These are phyloP conservation scores for Cryptococcus deneoformans DNA, from an alignment of 1,284 basidiomycete genomes.

Conservation along the genomic window DNA sequence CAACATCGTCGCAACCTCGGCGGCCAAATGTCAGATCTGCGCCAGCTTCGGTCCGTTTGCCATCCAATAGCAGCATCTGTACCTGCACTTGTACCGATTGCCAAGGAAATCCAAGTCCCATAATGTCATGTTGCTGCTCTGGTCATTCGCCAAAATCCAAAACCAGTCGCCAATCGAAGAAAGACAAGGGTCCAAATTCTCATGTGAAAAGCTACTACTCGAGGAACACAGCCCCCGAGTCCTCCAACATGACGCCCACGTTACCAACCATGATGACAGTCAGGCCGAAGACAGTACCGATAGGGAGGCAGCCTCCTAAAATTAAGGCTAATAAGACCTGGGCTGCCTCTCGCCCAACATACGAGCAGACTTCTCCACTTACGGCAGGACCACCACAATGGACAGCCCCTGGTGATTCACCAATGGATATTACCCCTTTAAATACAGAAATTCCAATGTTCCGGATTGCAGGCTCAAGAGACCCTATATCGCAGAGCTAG, in stretches of 20 bases:
- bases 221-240: background rate
- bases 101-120: slow-evolving; percentile 1
- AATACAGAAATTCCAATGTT: background rate
- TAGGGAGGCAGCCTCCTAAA: background rate
- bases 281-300: slow-evolving; percentile 1
- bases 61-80: background rate
- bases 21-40: slow-evolving; percentile 7
- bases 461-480: slow-evolving; percentile 9
- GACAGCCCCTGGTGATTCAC: too few relatives aligned
- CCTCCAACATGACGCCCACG: background rate
- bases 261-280: slow-evolving; percentile 5
- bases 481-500: slow-evolving; percentile 9
- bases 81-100: slow-evolving; percentile 6
- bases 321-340: background rate
- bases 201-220: slow-evolving; percentile 15
- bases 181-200: slow-evolving; percentile 3
- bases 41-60: slow-evolving; percentile 3
- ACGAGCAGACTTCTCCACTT: too few relatives aligned
- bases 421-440: too few relatives aligned
- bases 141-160: background rate
- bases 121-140: slow-evolving; percentile 2
- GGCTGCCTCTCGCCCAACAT: too few relatives aligned
- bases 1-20: background rate
- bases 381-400: too few relatives aligned
- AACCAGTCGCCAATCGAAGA: background rate